Evolutionary conservation across 2,329 filamentous ascomycete species (phyloP).

Genomic region (Lasiodiplodia citricola): DNA sequence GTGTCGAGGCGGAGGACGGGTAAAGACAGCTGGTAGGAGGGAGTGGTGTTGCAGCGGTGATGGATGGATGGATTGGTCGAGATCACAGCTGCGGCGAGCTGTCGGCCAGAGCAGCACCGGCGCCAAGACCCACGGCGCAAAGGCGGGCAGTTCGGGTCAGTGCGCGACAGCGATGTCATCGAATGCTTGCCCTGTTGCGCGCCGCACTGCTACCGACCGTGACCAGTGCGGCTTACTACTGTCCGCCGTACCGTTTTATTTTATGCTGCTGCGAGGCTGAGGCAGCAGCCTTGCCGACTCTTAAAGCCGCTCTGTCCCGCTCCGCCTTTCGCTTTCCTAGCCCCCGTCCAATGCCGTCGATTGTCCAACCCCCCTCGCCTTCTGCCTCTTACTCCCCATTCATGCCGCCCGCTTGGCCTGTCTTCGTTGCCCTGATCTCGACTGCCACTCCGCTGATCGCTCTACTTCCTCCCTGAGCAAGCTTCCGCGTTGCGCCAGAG

Average conservation of each 20-base stretch:
- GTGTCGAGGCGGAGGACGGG: background rate
- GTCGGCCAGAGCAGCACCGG: conserved; percentile 1
- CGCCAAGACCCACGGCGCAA: conserved; percentile 4
- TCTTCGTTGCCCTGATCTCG: conserved; percentile 1
- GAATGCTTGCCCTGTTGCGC: background rate
- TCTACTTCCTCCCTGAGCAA: conserved; percentile 3
- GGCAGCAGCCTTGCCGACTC: background rate
- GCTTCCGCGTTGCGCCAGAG: background rate
- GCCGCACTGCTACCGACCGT: conserved; percentile 6
- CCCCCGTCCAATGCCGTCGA: conserved; percentile 12
- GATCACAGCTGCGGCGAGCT: conserved; percentile 31
- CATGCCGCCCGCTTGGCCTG: conserved; percentile 15
- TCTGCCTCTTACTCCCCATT: background rate
- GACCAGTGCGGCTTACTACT: background rate
- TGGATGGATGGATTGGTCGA: conserved; percentile 24
- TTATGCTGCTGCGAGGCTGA: background rate
- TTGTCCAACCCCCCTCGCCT: background rate
- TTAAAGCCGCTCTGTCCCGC: background rate
- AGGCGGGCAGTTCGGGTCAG: background rate
- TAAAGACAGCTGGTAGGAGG: background rate
- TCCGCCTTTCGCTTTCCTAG: background rate
- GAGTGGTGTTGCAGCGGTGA: conserved; percentile 13
- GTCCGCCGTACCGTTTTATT: background rate
- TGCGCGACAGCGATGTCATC: conserved; percentile 20
- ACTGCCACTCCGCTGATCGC: background rate